Base-by-base conservation (phyloP, 1,139 yeast species). In the Geotrichum restrictum region DNA sequence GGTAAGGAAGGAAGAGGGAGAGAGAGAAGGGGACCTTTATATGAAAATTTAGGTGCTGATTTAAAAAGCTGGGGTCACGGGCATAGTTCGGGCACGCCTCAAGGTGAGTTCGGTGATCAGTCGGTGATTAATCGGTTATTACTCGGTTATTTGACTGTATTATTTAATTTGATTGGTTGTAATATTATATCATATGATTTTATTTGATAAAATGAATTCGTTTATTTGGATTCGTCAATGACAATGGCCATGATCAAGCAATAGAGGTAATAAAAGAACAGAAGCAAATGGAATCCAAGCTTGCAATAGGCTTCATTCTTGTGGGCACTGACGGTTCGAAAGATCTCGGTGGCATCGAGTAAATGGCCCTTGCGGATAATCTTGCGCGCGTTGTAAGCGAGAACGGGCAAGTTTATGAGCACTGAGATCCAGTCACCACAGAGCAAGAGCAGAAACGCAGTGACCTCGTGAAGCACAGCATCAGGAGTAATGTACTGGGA, bases 401-500 rank as follows among this genome's bases (percentile, higher is more conserved):
- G 72, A 59, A 89, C 73, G 49, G 96, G 96, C 60, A 83, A 72
- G 70, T 87, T 87, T 66, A 89, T 71, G 65, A 88, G 73, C 70
- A 89, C 83, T 34, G 88, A 81, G 69, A 87, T 82, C 96, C 96
- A 88, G 73, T 85, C 86, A n/a, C 96, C 96, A 59, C 85, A 83
- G 59, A 89, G 65, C 64, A 89, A 75, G 69, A 89, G 82, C 62
- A 86, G 70, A 1, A 76, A 56, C 5, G 94, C 74, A 57, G 87
- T 68, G 57, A 83, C 75, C 3, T 81, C 95, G 64, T 89, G 96
- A 56, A 86, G 73, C 3, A 76, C 83, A 33, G 95, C 95, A 72
- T 89, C 97, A 42, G 95, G 95, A 48, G 85, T 75, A 63, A 88
- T 83, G 75, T 85, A 81, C 42, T 45, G 13, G 3, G n/a, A 24